Evolutionary conservation across 768 basidiomycete species (phyloP), one percentile per base, ranked within the genome.

Genomic region (Mycena belliarum): DNA sequence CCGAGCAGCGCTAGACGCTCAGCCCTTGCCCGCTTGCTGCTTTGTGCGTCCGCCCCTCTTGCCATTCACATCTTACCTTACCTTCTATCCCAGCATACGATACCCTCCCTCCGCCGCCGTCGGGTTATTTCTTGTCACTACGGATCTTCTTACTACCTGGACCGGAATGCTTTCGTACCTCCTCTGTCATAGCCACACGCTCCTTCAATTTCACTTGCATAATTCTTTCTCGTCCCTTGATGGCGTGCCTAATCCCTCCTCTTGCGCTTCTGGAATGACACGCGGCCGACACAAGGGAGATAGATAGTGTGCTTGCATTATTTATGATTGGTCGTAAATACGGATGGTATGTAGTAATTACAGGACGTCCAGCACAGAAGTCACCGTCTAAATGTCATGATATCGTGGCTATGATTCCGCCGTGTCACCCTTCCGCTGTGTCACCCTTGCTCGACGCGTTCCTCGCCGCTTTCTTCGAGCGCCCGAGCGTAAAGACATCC

Each of bases 1-100:
- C 80, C 51, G 57, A 69, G 52, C 74, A 76, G 59, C 72, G 57
- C 37, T 59, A n/a, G 52, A 38, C 41, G 16, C 25, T 23, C 21
- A 24, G 23, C 35, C 48, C 44, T 20, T 29, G 16, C 20, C 32
- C 18, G 12, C 29, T 14, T 32, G 29, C 14, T 32, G 14, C 43
- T 49, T 41, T 25, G 52, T 55, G 53, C 25, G 50, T 29, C 9
- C 37, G 20, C 24, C 24, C 44, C 46, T 40, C 3, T 48, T 24
- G 5, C 16, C 21, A 37, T 33, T 23, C 10, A n/a, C n/a, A n/a
- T 33, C 11, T 12, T 3, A 5, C 37, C 24, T n/a, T 9, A 15
- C 47, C 21, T 1, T 41, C 51, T 15, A 59, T 26, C n/a, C 37
- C 9, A 44, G 23, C 11, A 1, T 24, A 60, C 52, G 54, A 60